Evolutionary conservation across 176 grass and related monocot genomes (phyloP), one percentile per base, ranked within the genome.

Genomic region (Musa beccarii): DNA sequence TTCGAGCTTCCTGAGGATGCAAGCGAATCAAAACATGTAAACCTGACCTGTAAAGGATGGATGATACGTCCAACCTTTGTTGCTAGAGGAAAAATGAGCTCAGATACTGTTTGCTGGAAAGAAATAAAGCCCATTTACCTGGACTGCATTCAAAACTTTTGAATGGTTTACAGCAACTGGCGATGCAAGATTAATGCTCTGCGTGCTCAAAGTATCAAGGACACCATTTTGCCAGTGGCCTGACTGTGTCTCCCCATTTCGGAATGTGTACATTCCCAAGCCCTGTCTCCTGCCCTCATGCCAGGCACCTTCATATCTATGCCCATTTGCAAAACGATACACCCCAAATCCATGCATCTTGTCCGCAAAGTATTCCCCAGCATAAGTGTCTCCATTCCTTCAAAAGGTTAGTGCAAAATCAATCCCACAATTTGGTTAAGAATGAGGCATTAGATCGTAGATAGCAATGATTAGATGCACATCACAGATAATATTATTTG

Each of bases 271-370:
- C 90, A 99, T 91, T 75, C 95, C 90, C 81, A 94, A 87, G n/a
- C 90, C 95, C 34, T 99, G 88, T 77, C 88, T 94, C 76, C 84
- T 94, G 67, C 93, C 93, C 63, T 97, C 93, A 50, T 97, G 93
- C 93, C 93, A 90, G 76, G 96, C 89, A 73, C 96, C 96, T 82
- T 99, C 96, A 19, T 99, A 99, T 71, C 82, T 84, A 87, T 99
- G 96, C 0, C 96, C 96, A 79, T 99, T 94, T 69, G 89, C 96
- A 89, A 99, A 99, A 79, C 81, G 92, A 79, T 99, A 99, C 17
- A 94, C 85, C 51, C 96, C 96, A 61, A 99, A 99, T 57, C 96
- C 96, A 1, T 99, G 96, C 96, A 99, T 99, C 72, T 90, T 89
- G 80, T 99, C 96, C 73, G 88, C 91, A 79, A 99, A 94, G 83